These are phyloP conservation scores for Microstegium vimineum DNA, from an alignment of 176 grass and related monocot species.

Conservation along the genomic window DNA sequence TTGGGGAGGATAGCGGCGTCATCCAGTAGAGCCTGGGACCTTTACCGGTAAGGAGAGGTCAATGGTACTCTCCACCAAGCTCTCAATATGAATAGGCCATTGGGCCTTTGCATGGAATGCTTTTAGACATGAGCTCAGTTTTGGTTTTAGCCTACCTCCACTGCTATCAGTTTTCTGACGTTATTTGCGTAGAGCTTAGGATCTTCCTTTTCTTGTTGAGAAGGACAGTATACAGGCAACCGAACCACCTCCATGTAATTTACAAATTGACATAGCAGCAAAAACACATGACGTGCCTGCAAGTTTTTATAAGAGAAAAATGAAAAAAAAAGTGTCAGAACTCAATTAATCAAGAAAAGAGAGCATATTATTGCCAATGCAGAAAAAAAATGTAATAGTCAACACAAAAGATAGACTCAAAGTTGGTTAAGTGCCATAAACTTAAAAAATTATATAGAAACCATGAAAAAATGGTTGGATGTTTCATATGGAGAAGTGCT, in stretches of 20 bases:
- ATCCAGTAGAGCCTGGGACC: background rate
- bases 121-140: background rate
- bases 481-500: background rate
- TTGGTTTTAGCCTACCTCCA: slow-evolving; percentile 45
- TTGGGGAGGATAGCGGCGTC: too few relatives aligned
- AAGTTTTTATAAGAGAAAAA: slow-evolving; percentile 29
- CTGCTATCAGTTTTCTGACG: slow-evolving; percentile 72
- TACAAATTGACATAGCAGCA: slow-evolving; percentile 90
- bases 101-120: background rate
- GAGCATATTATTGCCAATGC: background rate
- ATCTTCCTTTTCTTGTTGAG: slow-evolving; percentile 87
- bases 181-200: slow-evolving; percentile 69
- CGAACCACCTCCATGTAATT: slow-evolving; percentile 87
- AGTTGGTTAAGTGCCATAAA: background rate
- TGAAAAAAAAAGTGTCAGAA: too few relatives aligned
- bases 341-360: slow-evolving; percentile 4
- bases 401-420: background rate
- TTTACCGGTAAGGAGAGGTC: too few relatives aligned
- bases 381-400: slow-evolving; percentile 18
- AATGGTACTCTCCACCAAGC: background rate
- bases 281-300: slow-evolving; percentile 76
- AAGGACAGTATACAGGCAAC: slow-evolving; percentile 80
- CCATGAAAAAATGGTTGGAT: background rate
- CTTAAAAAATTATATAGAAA: background rate
- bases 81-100: background rate